Evolutionary conservation across 257 asterid species (phyloP), one percentile per base, ranked within the genome.

Genomic region (Solanum ahanhuiri): DNA sequence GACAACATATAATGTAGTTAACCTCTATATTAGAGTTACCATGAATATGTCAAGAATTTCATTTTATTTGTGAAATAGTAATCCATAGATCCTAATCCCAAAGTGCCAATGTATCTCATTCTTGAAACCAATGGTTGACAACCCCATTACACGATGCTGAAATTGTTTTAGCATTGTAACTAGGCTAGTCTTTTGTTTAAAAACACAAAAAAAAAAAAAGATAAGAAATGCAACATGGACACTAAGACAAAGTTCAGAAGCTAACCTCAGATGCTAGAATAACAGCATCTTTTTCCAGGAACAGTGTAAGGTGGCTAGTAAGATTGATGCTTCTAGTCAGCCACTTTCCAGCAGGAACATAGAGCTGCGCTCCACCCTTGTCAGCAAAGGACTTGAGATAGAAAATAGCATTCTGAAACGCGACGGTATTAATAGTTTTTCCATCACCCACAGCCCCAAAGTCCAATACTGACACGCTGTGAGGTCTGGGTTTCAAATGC

Each of bases 361-460:
- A 97, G 84, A 97, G 98, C 88, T 95, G 98, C 51, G 99, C 99
- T 15, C 99, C 99, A 1, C 99, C 99, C 91, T 97, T 97, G 87
- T 97, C 99, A 0, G 93, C 96, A 82, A 97, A 97, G 17, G 99
- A 97, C 92, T 94, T 93, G 20, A 95, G 97, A 88, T 97, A 97
- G 91, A 97, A 97, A 35, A 97, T 97, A 9, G 99, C 99, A 90
- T 97, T 97, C 89, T 97, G 98, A 87, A 97, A 95, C 1, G 99
- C 99, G 7, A 97, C 92, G 0, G 98, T 97, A 67, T 97, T 97
- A 51, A 91, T 22, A 14, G 98, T 93, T 83, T 95, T 94, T 48
- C 99, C 99, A 76, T 95, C 98, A 39, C 98, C 99, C 63, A 95
- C 93, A 0, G 99, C 99, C 48, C 98, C 99, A 86, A 97, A 97